Evolutionary conservation across 768 basidiomycete species (phyloP).

Genomic region (Megacollybia marginata): DNA sequence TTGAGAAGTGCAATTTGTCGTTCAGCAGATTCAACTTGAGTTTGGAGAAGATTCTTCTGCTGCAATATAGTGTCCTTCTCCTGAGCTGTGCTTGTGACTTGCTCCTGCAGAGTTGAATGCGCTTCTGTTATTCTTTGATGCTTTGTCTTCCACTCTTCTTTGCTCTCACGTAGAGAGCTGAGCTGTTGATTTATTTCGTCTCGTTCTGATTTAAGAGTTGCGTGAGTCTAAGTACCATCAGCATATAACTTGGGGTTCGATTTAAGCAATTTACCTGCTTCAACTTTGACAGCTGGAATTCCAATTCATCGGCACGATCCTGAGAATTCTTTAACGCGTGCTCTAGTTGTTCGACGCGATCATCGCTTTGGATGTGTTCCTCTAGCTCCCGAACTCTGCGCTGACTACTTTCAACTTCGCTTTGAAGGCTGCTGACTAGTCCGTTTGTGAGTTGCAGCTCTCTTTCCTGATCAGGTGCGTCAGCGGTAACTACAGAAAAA

Average conservation of each 20-base stretch:
- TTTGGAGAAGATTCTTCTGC: conserved; percentile 43
- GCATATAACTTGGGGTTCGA: conserved; percentile 1
- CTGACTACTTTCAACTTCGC: conserved; percentile 45
- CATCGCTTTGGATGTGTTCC: conserved; percentile 79
- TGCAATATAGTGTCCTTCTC: conserved; percentile 41
- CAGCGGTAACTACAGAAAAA: not conserved
- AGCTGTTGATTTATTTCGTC: conserved; percentile 47
- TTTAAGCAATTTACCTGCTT: conserved; percentile 47
- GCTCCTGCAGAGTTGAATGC: conserved; percentile 27
- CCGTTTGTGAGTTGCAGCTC: conserved; percentile 62
- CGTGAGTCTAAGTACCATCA: conserved; percentile 38
- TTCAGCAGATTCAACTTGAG: conserved; percentile 38
- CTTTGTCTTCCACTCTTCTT: conserved; percentile 39
- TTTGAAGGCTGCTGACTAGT: conserved; percentile 42
- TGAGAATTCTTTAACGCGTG: conserved; percentile 69
- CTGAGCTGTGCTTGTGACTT: conserved; percentile 34
- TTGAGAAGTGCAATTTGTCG: conserved; percentile 44
- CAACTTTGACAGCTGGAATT: conserved; percentile 72
- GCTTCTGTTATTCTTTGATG: conserved; percentile 39
- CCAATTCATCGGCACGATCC: conserved; percentile 76
- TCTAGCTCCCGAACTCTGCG: conserved; percentile 64
- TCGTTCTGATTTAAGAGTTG: conserved; percentile 51
- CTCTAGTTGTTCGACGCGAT: conserved; percentile 71
- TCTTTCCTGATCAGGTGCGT: conserved; percentile 49
- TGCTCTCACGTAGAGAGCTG: conserved; percentile 31